These are phyloP conservation scores for Bathelium albidoporum DNA, from an alignment of 495 filamentous ascomycete genomes.

Conservation along the genomic window DNA sequence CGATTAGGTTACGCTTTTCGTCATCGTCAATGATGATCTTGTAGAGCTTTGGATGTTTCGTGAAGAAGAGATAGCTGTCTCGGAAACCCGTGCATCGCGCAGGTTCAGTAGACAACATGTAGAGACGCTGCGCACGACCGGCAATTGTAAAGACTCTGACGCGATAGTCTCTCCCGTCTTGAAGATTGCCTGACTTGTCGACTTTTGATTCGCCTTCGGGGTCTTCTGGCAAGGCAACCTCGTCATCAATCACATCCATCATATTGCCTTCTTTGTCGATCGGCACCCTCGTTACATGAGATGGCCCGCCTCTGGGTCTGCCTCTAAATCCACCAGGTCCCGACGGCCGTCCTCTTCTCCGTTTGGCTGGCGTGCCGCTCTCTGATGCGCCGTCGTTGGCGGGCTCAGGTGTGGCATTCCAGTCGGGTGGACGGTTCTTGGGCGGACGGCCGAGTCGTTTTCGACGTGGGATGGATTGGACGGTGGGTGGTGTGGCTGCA, in stretches of 20 bases:
- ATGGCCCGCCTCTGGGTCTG: conserved; percentile 61
- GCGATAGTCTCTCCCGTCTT: conserved; percentile 77
- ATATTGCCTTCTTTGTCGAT: conserved; percentile 93
- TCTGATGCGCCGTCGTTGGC: conserved; percentile 47
- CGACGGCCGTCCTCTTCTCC: conserved; percentile 60
- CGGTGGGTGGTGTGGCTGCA: conserved; percentile 27
- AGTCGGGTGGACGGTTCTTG: conserved; percentile 69
- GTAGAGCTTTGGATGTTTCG: conserved; percentile 85
- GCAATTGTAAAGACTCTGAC: conserved; percentile 86
- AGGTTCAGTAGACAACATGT: conserved; percentile 97
- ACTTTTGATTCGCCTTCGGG: conserved; percentile 87
- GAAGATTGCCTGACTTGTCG: conserved; percentile 70
- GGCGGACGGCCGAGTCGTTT: conserved; percentile 77
- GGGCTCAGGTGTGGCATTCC: conserved; percentile 47
- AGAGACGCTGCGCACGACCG: conserved; percentile 72
- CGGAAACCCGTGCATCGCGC: conserved; percentile 93
- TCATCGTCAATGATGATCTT: conserved; percentile 93
- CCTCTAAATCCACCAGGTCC: conserved; percentile 56
- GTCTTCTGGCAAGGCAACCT: conserved; percentile 80
- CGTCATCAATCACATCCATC: conserved; percentile 83
- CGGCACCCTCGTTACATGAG: conserved; percentile 66
- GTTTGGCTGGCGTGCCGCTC: conserved; percentile 49
- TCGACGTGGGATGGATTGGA: conserved; percentile 57
- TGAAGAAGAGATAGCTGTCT: conserved; percentile 97
- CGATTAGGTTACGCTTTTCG: conserved; percentile 87